Base-by-base conservation (phyloP, 352 stramenopile species). In the Pythium myriotylum region DNA sequence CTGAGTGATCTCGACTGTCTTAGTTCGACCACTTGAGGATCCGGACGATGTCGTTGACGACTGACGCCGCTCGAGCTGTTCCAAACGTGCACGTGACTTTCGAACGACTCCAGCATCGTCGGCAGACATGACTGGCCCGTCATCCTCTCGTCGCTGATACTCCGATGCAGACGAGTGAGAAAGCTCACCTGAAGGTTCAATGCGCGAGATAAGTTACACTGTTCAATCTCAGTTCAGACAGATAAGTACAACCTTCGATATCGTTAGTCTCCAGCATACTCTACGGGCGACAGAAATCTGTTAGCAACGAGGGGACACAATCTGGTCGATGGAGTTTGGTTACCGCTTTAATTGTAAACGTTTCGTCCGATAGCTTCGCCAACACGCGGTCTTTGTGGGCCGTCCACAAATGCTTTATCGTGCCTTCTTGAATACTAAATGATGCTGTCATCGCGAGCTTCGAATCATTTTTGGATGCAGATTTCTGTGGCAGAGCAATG, bases 191-290 rank as follows among this genome's bases (percentile, higher is more conserved):
- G 24, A 22, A 22, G 2, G 16, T 39, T 51, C 13, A 48, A 61
- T n/a, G 47, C 1, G n/a, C n/a, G n/a, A n/a, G 6, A 47, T 42
- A 20, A 43, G 51, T 19, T n/a, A 48, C 16, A 26, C 7, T 12
- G 10, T 14, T 48, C 26, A 35, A 12, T 45, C 17, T 4, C 50
- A 5, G 9, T 16, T 37, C 19, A 23, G 12, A 4, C 13, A 23
- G 46, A 46, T 10, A 47, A 14, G 16, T 20, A 70, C 29, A 58
- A 85, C 77, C 75, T 63, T 89, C 81, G 7, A 88, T 59, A 12
- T 92, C 83, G 26, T 79, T 79, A 16, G 80, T 78, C 68, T 94
- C 80, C 17, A 92, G 74, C 83, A 92, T 88, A 35, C 68, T 90
- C 68, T 84, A 57, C n/a, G 27, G 59, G 51, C 16, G 23, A 10